Evolutionary conservation across 768 basidiomycete species (phyloP), one percentile per base, ranked within the genome.

Genomic region (Termitomyces sp.): DNA sequence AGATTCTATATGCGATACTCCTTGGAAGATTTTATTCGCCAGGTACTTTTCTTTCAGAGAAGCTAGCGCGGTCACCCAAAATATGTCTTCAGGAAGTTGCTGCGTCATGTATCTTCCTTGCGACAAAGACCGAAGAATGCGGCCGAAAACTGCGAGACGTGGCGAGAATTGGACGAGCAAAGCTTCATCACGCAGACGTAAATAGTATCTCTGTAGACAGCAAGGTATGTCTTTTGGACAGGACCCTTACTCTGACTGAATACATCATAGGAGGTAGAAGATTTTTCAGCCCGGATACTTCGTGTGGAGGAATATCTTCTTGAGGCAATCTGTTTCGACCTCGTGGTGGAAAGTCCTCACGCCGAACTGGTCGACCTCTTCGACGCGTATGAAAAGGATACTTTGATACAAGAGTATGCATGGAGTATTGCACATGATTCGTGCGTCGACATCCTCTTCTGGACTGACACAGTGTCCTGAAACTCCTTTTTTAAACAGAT

Each of bases 41-140:
- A 89, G 76, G 91, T 88, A 70, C 59, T 41, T n/a, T 57, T 56
- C 20, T 27, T 51, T 18, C 3, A 18, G 15, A 35, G 7, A 50
- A 44, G 50, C 29, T 29, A 38, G 40, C 32, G 4, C 48, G 11
- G 45, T 22, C 58, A 54, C 58, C 35, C 33, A 58, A 27, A 52
- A 13, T 57, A 45, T 49, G 45, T 27, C 35, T 56, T 46, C 58
- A 94, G 91, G 86, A 91, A 60, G 85, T 91, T 39, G 91, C 92
- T 27, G 91, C 89, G 12, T 79, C 91, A 4, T 93, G 90, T 67
- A 83, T 94, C 56, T 94, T 94, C 64, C 79, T 94, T 54, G 89
- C 91, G 0, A 91, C 91, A n/a, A 94, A 94, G 68, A 93, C 90
- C 1, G 91, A 94, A 67, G 91, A 94, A 69, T 92, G 89, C 60